A percentile compares a stretch with the other conserved stretches of the same genome.
Evolutionary conservation across 495 filamentous ascomycete species (phyloP).

Genomic region (Hyphodiscus hymeniophilus): DNA sequence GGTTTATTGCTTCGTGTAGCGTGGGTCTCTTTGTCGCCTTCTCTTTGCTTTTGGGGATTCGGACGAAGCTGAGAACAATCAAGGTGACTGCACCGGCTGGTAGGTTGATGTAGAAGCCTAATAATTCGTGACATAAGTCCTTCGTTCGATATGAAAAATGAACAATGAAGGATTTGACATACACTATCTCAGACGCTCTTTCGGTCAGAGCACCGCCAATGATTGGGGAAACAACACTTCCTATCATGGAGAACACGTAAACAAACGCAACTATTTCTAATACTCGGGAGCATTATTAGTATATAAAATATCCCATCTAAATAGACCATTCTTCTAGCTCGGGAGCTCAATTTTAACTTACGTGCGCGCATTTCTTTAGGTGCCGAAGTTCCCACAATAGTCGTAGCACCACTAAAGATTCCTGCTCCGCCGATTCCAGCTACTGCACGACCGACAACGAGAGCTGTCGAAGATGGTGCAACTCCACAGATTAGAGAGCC

Average conservation of each 20-base stretch:
- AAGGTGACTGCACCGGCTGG: slow-evolving; percentile 61
- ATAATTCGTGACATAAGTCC: not conserved
- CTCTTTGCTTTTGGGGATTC: slow-evolving; percentile 26
- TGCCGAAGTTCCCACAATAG: slow-evolving; percentile 69
- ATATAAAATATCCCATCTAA: not conserved
- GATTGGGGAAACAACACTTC: slow-evolving; percentile 70
- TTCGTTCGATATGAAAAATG: not conserved
- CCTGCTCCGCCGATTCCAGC: slow-evolving; percentile 75
- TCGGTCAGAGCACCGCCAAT: slow-evolving; percentile 52
- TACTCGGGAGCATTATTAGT: not conserved
- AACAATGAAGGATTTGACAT: not conserved
- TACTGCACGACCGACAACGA: slow-evolving; percentile 77
- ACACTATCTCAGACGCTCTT: slow-evolving; percentile 65
- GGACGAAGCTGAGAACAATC: slow-evolving; percentile 48
- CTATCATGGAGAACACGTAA: slow-evolving; percentile 73
- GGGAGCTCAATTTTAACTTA: slow-evolving; percentile 39
- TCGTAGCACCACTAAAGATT: slow-evolving; percentile 70
- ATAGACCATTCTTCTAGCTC: not conserved
- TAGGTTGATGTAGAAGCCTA: slow-evolving; percentile 30
- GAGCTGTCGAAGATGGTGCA: slow-evolving; percentile 59
- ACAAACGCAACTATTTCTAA: slow-evolving; percentile 41
- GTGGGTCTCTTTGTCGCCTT: not conserved
- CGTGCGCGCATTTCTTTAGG: slow-evolving; percentile 58
- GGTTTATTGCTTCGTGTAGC: not conserved
- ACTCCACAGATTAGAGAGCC: slow-evolving; percentile 77